A percentile compares a stretch with the other conserved stretches of the same genome.
phyloP scores from a whole-genome alignment of 1,139 yeast genomes.

The Oligophagozyma castellii region DNA sequence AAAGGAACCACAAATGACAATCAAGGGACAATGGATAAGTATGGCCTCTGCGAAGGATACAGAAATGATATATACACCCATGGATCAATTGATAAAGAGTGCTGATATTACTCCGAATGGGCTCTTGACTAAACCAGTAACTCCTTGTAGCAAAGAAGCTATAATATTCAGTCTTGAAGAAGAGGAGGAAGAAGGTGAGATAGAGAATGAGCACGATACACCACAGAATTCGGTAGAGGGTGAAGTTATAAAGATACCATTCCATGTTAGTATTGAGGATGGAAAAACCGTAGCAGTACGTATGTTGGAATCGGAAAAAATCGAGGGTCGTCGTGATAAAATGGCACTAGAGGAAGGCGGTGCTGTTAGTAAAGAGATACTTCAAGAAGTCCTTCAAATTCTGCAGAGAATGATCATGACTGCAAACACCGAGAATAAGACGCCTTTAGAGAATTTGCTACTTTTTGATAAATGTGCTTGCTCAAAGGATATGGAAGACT shows the following conservation, averaged over 20 bases:
- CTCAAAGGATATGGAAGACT: conserved; percentile 18
- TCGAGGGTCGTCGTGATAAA: not conserved
- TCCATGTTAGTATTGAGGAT: not conserved
- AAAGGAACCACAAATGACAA: conserved; percentile 1
- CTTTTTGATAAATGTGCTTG: conserved; percentile 9
- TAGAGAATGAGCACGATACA: not conserved
- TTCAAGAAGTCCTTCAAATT: too few species aligned
- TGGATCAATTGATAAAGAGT: conserved; percentile 18
- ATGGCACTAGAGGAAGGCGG: not conserved
- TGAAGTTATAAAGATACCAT: not conserved
- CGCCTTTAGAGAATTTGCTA: conserved; percentile 5
- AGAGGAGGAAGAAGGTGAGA: conserved; percentile 1
- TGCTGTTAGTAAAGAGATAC: too few species aligned
- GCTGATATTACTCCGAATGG: conserved; percentile 21
- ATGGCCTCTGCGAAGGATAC: conserved; percentile 5
- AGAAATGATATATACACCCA: conserved; percentile 11
- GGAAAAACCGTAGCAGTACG: not conserved
- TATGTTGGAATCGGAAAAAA: not conserved
- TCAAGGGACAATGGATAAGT: conserved; percentile 11
- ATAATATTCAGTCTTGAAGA: conserved; percentile 1
- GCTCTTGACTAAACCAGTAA: conserved; percentile 7
- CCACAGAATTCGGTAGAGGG: not conserved
- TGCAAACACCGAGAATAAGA: not conserved
- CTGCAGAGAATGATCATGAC: not conserved
- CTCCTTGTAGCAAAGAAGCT: not conserved